A percentile compares a stretch with the other conserved stretches of the same genome.
These are phyloP conservation scores for Pythium grandisporangium DNA, from an alignment of 352 stramenopile species.

Conservation along the genomic window DNA sequence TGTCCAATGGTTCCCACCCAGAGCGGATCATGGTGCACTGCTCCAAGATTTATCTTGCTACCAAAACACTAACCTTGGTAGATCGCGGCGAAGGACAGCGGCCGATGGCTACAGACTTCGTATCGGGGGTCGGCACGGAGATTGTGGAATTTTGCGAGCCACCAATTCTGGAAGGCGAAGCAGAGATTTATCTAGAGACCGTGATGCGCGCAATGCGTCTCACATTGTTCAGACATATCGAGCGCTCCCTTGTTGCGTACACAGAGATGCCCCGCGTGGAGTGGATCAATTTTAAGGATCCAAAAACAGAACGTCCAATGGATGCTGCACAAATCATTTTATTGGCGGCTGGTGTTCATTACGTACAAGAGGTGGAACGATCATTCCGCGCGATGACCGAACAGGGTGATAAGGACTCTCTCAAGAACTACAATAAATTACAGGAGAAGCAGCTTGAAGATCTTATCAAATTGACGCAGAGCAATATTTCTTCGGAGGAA, in stretches of 20 bases:
- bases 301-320: constrained; percentile 57
- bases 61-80: constrained; percentile 87
- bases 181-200: constrained; percentile 96
- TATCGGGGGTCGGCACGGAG: constrained; percentile 93
- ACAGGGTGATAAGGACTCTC: constrained; percentile 70
- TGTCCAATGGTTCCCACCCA: constrained; percentile 92
- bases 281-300: constrained; percentile 95
- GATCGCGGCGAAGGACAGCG: constrained; percentile 40
- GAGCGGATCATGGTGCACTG: constrained; percentile 93
- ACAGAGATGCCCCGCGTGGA: constrained; percentile 87
- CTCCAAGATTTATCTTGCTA: constrained; percentile 94
- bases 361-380: constrained; percentile 89
- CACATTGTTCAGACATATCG: constrained; percentile 93
- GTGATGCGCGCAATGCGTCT: constrained; percentile 91
- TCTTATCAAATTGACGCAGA: constrained; percentile 89
- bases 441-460: constrained; percentile 92
- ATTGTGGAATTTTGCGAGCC: constrained; percentile 89
- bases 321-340: constrained; percentile 96
- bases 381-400: constrained; percentile 67
- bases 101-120: constrained; percentile 86
- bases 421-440: constrained; percentile 88
- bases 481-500: constrained; percentile 88
- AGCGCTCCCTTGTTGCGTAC: constrained; percentile 89
- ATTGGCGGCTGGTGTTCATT: constrained; percentile 88
- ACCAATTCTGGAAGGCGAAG: constrained; percentile 91